A percentile compares a stretch with the other conserved stretches of the same genome.
phyloP scores from a whole-genome alignment of 345 rosid species.

The Arabis alpina region DNA sequence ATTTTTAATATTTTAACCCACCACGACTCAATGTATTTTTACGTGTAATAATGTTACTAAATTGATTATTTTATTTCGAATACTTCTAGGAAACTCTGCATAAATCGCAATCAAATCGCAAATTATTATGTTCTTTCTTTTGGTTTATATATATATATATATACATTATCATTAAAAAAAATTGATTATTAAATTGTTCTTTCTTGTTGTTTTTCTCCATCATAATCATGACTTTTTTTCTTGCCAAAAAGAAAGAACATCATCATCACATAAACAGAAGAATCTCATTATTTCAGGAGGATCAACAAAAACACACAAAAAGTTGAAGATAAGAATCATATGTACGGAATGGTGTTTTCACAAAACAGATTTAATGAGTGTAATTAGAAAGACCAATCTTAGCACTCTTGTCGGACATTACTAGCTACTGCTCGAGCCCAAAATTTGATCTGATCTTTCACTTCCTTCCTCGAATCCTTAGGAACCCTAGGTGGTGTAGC shows the following conservation, averaged over 20 bases:
- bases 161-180: not conserved
- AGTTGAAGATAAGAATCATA: conserved; percentile 29
- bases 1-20: not conserved
- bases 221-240: conserved; percentile 29
- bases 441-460: conserved; percentile 66
- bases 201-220: conserved; percentile 25
- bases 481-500: conserved; percentile 46
- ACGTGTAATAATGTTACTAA: conserved; percentile 34
- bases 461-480: conserved; percentile 51
- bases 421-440: conserved; percentile 79
- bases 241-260: conserved; percentile 22
- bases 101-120: conserved; percentile 41
- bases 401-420: conserved; percentile 60
- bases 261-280: conserved; percentile 40
- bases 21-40: conserved; percentile 35
- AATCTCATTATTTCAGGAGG: conserved; percentile 42
- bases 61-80: conserved; percentile 13
- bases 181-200: conserved; percentile 22
- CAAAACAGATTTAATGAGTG: conserved; percentile 28
- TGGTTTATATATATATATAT: conserved; percentile 9
- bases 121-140: conserved; percentile 40
- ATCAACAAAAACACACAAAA: not conserved
- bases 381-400: conserved; percentile 10
- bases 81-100: conserved; percentile 33
- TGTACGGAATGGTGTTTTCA: conserved; percentile 28